Conservation (phyloP, 1,139 yeast genomes). For the Zygotorulaspora mrakii region DNA sequence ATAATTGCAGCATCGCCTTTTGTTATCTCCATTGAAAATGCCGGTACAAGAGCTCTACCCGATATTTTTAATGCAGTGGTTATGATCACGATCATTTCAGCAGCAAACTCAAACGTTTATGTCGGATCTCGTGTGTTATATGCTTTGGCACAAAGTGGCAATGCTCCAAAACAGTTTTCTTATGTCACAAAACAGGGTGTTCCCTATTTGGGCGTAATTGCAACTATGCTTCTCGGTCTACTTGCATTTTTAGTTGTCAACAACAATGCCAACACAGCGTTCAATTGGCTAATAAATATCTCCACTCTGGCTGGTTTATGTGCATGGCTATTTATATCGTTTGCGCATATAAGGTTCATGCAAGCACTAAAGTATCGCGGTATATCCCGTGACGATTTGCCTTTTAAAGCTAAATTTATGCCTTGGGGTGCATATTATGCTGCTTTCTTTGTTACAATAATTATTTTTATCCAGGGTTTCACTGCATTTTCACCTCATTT, state of each 20-base stretch:
- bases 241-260: conserved; percentile 68
- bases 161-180: conserved; percentile 59
- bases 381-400: conserved; percentile 61
- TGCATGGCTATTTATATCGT: conserved; percentile 66
- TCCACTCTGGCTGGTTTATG: conserved; percentile 73
- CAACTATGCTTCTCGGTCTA: conserved; percentile 58
- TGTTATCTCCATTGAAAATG: conserved; percentile 58
- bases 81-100: conserved; percentile 64
- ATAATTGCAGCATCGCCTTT: conserved; percentile 75
- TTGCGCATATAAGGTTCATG: conserved; percentile 66
- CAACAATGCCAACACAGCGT: conserved; percentile 61
- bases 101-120: conserved; percentile 76
- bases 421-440: conserved; percentile 63
- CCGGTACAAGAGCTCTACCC: conserved; percentile 68
- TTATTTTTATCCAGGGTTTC: conserved; percentile 65
- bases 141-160: conserved; percentile 61
- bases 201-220: conserved; percentile 56
- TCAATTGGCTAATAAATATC: conserved; percentile 79
- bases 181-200: conserved; percentile 60
- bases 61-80: conserved; percentile 76
- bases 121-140: conserved; percentile 73
- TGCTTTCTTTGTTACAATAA: conserved; percentile 45
- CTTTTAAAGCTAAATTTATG: conserved; percentile 63
- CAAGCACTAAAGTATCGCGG: conserved; percentile 52
- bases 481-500: conserved; percentile 50